Evolutionary conservation across 352 stramenopile genomes (phyloP), one percentile per base, ranked within the genome.

Genomic region (Pythium sp.): DNA sequence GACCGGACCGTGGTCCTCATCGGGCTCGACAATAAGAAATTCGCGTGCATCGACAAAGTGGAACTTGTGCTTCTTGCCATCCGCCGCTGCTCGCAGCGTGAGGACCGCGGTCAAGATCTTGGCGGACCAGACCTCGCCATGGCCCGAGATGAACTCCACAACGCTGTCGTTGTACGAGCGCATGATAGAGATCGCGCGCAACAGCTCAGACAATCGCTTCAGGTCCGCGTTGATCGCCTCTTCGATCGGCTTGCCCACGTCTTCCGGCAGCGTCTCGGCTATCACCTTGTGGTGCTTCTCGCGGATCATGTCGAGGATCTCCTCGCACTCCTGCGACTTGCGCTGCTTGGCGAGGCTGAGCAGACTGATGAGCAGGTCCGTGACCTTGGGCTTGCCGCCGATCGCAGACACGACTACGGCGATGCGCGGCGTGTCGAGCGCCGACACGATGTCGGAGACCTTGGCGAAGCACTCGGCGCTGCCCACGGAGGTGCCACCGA

Each of bases 371-470:
- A 99, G 86, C 74, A 98, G 77, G 82, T 98, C 95, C 4, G 95
- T 98, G 58, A 97, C 88, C 76, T 99, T 98, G 62, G 95, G 95
- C 74, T 98, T 98, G 56, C 95, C 96, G 62, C 96, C 96, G 78
- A 98, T 98, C 61, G 96, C 96, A 0, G 92, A 98, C 30, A 98
- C 94, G 38, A 98, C 96, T 62, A 95, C 87, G 20, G 87, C 87
- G 64, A 95, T 77, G 64, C 79, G 76, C 63, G 80, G 71, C 26
- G 73, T 69, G n/a, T 74, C 57, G 43, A 89, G 30, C 28, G 64
- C 68, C 41, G 84, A 76, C 20, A 94, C 77, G 58, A 93, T 95
- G 62, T 88, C 74, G n/a, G 72, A 72, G 26, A 95, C 87, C 46
- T 90, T 83, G 58, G 83, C 88, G 68, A 99, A 97, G 67, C 95